Base-by-base conservation (phyloP, 805 yeast species). In the Ogataea pilisensis region DNA sequence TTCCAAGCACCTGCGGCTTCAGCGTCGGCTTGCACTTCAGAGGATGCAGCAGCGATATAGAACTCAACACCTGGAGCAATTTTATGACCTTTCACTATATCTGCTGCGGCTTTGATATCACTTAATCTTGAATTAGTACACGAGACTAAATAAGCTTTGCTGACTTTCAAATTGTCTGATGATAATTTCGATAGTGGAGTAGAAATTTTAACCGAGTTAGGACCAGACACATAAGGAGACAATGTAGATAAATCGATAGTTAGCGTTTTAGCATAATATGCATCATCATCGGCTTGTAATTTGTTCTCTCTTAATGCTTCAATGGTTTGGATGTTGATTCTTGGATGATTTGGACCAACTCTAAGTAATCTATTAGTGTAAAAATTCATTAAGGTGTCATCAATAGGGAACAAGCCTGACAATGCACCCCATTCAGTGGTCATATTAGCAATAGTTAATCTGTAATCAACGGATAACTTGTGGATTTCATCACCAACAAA, bases 381-480 rank as follows among this genome's bases (percentile, higher is more conserved):
- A 82, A 90, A 93, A 44, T 82, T 69, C 28, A 88, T 65, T 51
- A 90, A 70, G 12, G 80, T 79, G 18, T 76, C 69, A 63, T 93
- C 99, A 8, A 91, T 89, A n/a, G 99, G 98, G 79, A 93, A 93
- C 43, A 93, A 70, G 31, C 99, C 99, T 5, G 96, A 85, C 8
- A 93, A 71, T 1, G 98, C 98, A 57, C 98, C 98, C 98, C 98
- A 90, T 66, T 90, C 98, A 21, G 98, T 90, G 30, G 98, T 91
- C 96, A 88, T 86, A 58, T 90, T 90, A 38, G 98, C 97, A 51
- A 90, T 90, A 24, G 97, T 91, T 48, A 90, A 70, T 65, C 96
- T 76, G 59, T 84, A 82, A 60, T 91, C 95, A 37, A 89, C 75
- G 2, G 95, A 70, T 40, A 88, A 66, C 46, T 75, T 71, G 26